A percentile compares a stretch with the other conserved stretches of the same genome.
These are phyloP conservation scores for Fusarium begoniae DNA, from an alignment of 2,329 filamentous ascomycete genomes.

Conservation along the genomic window DNA sequence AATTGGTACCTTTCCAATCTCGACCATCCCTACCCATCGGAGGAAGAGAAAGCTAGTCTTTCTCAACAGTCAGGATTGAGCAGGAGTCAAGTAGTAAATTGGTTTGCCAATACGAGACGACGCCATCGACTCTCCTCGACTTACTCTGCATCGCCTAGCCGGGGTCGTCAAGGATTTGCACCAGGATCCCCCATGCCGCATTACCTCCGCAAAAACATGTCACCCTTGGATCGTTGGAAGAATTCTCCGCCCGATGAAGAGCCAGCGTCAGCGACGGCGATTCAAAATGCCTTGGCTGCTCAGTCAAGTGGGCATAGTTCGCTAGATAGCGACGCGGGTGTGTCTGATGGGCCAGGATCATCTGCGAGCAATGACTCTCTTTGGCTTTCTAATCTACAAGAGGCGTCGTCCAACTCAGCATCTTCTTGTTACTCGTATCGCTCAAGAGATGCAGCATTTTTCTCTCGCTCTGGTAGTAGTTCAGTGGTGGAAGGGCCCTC, in stretches of 20 bases:
- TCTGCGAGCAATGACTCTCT: slow-evolving; percentile 46
- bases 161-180: slow-evolving; percentile 42
- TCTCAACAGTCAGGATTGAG: slow-evolving; percentile 56
- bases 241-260: slow-evolving; percentile 57
- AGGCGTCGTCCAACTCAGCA: slow-evolving; percentile 41
- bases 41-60: slow-evolving; percentile 55
- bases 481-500: slow-evolving; percentile 32
- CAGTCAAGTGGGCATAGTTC: slow-evolving; percentile 28
- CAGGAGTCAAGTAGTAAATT: slow-evolving; percentile 56
- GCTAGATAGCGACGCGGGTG: slow-evolving; percentile 24
- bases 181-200: slow-evolving; percentile 56
- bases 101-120: slow-evolving; percentile 61
- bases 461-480: slow-evolving; percentile 35
- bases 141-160: slow-evolving; percentile 39
- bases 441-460: slow-evolving; percentile 20
- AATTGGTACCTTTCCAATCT: slow-evolving; percentile 58
- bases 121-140: slow-evolving; percentile 52
- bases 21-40: slow-evolving; percentile 58
- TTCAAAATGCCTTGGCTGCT: slow-evolving; percentile 47
- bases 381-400: slow-evolving; percentile 31
- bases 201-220: slow-evolving; percentile 47
- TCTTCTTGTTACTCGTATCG: slow-evolving; percentile 41
- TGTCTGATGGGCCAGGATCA: slow-evolving; percentile 44
- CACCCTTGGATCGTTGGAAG: slow-evolving; percentile 56
- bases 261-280: slow-evolving; percentile 50